Percentiles rank a stretch among this genome's conserved stretches.
These are phyloP conservation scores for Musa schizocarpa DNA, from an alignment of 176 grass and related monocot genomes.

Conservation along the genomic window DNA sequence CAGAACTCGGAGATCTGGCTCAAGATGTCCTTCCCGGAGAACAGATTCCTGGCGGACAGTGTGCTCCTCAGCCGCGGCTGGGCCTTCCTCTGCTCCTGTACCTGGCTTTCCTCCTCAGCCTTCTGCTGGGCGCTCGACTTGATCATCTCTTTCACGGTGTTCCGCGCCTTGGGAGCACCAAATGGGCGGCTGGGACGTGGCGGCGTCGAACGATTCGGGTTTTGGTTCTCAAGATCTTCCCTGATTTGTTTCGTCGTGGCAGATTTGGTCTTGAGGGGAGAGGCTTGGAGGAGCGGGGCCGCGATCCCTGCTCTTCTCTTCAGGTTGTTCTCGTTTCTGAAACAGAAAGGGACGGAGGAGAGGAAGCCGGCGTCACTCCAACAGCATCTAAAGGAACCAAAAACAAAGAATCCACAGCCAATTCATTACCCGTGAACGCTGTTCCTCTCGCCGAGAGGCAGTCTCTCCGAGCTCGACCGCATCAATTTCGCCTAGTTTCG, in stretches of 20 bases:
- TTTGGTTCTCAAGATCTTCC: slow-evolving; percentile 76
- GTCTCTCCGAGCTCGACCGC: slow-evolving; percentile 62
- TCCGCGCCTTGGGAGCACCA: slow-evolving; percentile 40
- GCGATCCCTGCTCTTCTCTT: slow-evolving; percentile 47
- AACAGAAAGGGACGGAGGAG: not conserved
- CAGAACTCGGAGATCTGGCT: slow-evolving; percentile 90
- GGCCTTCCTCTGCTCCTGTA: slow-evolving; percentile 31
- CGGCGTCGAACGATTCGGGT: slow-evolving; percentile 50
- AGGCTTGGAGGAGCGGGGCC: slow-evolving; percentile 21
- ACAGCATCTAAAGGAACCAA: too few species aligned
- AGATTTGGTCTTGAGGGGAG: slow-evolving; percentile 18
- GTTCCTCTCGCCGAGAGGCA: slow-evolving; percentile 61
- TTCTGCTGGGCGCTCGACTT: slow-evolving; percentile 69
- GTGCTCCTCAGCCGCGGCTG: slow-evolving; percentile 75
- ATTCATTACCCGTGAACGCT: slow-evolving; percentile 21
- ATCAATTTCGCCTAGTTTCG: slow-evolving; percentile 50
- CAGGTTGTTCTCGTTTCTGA: slow-evolving; percentile 26
- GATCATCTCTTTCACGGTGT: slow-evolving; percentile 63
- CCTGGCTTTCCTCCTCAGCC: slow-evolving; percentile 29
- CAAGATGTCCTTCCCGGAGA: slow-evolving; percentile 80
- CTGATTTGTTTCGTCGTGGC: slow-evolving; percentile 42
- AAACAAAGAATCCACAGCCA: too few species aligned
- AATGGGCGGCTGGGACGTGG: slow-evolving; percentile 31
- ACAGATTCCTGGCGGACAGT: slow-evolving; percentile 90
- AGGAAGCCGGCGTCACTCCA: too few species aligned